Base-by-base conservation (phyloP, 176 grass and related monocot species). In the Triticum urartu region DNA sequence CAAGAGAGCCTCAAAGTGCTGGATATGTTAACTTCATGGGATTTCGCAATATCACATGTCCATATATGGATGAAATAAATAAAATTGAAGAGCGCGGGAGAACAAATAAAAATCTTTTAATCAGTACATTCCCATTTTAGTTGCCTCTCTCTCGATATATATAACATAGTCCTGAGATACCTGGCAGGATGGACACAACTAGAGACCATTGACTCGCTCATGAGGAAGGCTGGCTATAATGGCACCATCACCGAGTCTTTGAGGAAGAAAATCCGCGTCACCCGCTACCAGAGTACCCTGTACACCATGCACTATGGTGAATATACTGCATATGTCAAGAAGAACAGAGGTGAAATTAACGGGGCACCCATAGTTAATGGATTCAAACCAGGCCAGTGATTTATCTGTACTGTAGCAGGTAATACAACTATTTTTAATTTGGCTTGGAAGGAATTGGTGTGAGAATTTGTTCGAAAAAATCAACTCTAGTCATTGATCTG, bases 151-250 rank as follows among this genome's bases (percentile, higher is more conserved):
- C 40, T 10, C 2, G 9, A 61, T 62, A 3, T 62, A 4, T 30
- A 30, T 91, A 78, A 88, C 34, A 64, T 73, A 12, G 63, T 63
- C 14, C 72, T 86, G 22, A 45, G 20, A 47, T 87, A 18, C 22
- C 70, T 71, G 28, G 22, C 81, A 99, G 97, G 97, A 88, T 99
- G 97, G 97, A 94, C 89, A 20, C 85, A 91, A 64, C 78, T 81
- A 64, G 94, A 99, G 87, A 91, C 94, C 62, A 97, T 99, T 30
- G 94, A 99, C 85, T 94, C 97, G 4, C 89, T 99, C 47, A 94
- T 99, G 97, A 92, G 90, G 86, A 99, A 99, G 84, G 90, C 97
- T 1, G 97, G 97, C 42, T 99, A 96, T 45, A 92, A 94, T 64
- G 90, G 97, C 18, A 30, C 38, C 42, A 97, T 99, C 69, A 93